These are phyloP conservation scores for Castanopsis chinensis DNA, from an alignment of 306 rosid species.

Conservation along the genomic window DNA sequence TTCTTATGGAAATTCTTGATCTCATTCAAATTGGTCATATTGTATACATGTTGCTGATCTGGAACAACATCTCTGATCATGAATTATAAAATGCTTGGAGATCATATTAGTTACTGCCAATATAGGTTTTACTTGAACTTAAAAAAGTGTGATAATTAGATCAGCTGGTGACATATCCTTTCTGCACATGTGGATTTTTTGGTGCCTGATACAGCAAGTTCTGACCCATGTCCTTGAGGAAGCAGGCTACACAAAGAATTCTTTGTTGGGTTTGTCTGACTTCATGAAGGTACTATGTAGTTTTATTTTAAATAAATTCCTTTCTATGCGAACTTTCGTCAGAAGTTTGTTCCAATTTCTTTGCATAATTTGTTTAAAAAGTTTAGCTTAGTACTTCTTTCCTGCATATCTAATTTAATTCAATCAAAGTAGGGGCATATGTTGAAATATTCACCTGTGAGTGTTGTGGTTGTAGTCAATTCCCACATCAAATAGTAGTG, in stretches of 20 bases:
- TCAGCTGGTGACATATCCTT: conserved; percentile 22
- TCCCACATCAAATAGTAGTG: no score
- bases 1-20: neutral
- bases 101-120: neutral
- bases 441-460: no score
- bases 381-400: conserved; percentile 2
- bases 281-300: conserved; percentile 59
- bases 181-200: conserved; percentile 8
- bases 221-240: conserved; percentile 74
- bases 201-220: conserved; percentile 52
- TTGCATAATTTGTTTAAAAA: neutral
- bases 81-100: neutral
- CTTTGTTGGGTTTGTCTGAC: conserved; percentile 55
- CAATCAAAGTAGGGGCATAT: neutral
- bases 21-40: neutral
- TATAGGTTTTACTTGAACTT: conserved; percentile 13
- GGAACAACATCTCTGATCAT: neutral
- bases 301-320: conserved; percentile 9
- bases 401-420: neutral
- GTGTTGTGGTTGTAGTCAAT: no score
- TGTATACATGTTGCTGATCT: neutral
- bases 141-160: conserved; percentile 2
- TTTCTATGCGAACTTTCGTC: neutral
- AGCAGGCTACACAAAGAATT: conserved; percentile 65
- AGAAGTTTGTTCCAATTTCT: neutral